A percentile compares a stretch with the other conserved stretches of the same genome.
Evolutionary conservation across 2,329 filamentous ascomycete species (phyloP).

Genomic region (Fusarium annulatum): DNA sequence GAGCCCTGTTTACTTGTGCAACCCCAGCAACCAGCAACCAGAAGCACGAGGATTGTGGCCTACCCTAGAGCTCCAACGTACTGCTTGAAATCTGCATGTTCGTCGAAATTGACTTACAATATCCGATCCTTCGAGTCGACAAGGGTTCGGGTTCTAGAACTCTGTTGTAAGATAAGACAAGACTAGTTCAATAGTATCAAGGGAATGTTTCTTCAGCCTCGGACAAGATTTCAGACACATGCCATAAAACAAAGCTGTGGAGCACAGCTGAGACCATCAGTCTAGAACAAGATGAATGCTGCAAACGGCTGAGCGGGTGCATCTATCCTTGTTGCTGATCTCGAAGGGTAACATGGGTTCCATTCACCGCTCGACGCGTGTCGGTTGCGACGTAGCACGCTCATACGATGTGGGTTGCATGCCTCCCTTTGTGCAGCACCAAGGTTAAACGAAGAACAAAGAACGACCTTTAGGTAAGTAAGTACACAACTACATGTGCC

Average conservation of each 20-base stretch:
- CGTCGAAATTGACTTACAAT: not conserved
- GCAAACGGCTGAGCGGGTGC: not conserved
- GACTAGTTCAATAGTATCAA: not conserved
- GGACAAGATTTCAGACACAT: not conserved
- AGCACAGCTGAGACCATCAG: not conserved
- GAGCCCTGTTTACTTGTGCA: conserved; percentile 15
- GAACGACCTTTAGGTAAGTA: not conserved
- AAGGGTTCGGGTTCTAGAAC: not conserved
- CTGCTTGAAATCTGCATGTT: not conserved
- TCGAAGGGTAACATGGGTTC: not conserved
- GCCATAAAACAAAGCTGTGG: not conserved
- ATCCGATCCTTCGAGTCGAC: not conserved
- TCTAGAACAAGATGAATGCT: not conserved
- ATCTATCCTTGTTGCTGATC: conserved; percentile 21
- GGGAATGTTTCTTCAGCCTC: not conserved
- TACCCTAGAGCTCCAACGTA: not conserved
- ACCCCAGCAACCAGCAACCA: conserved; percentile 39
- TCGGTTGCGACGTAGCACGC: not conserved
- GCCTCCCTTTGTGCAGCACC: not conserved
- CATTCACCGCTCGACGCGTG: not conserved
- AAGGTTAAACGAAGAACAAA: not conserved
- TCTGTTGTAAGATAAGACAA: not conserved
- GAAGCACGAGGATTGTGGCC: not conserved
- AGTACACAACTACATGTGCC: not conserved
- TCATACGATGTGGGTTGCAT: not conserved